Conservation (phyloP, 2,329 filamentous ascomycete species). For the Pseudogymnoascus sp. region DNA sequence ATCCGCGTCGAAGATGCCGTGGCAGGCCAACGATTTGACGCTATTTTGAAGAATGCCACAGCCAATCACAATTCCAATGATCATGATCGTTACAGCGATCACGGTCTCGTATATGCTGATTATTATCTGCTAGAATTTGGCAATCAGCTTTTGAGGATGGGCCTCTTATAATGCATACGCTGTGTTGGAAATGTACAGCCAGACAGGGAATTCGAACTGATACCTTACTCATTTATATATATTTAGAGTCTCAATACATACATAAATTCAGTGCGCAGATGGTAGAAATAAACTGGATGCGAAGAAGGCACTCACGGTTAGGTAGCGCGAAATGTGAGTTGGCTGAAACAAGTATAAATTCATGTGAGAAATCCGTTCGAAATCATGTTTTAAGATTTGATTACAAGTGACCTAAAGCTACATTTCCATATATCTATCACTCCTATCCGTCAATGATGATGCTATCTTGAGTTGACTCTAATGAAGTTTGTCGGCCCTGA, state of each 20-base stretch:
- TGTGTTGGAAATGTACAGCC: neutral
- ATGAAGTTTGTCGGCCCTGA: neutral
- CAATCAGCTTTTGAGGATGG: conserved; percentile 38
- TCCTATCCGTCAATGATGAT: neutral
- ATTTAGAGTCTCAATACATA: neutral
- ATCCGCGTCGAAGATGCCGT: conserved; percentile 12
- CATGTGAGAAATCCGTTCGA: neutral
- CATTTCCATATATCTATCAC: neutral
- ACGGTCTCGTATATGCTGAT: conserved; percentile 43
- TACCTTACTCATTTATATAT: neutral
- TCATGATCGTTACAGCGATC: conserved; percentile 27
- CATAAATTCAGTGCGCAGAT: neutral
- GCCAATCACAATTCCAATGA: conserved; percentile 30
- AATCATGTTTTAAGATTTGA: neutral
- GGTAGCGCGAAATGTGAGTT: neutral
- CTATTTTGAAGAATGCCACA: conserved; percentile 29
- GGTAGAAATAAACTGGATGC: neutral
- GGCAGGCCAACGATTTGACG: conserved; percentile 23
- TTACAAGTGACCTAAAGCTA: neutral
- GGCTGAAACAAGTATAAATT: neutral
- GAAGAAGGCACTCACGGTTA: neutral
- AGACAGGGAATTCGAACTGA: neutral
- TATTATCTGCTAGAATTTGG: conserved; percentile 43
- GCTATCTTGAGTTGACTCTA: neutral
- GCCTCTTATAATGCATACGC: conserved; percentile 15